Evolutionary conservation across 257 asterid genomes (phyloP), one percentile per base, ranked within the genome.

Genomic region (Marsdenia floribunda): DNA sequence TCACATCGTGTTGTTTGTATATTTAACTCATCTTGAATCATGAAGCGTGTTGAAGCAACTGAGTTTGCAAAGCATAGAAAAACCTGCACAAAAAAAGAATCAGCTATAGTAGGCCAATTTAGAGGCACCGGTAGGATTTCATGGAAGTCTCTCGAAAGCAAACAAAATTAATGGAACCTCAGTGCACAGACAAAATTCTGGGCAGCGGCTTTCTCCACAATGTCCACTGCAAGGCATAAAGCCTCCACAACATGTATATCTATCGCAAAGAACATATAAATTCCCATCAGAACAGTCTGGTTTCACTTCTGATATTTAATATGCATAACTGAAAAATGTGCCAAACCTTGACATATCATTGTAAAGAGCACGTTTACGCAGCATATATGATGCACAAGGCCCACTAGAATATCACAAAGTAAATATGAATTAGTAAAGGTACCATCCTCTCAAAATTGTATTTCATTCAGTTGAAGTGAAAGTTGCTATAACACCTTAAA

Each of bases 1-100:
- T 86, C 86, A 47, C 86, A 83, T 73, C 77, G 53, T 49, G 86
- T 77, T 49, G 86, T 86, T 61, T 81, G 86, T 80, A 79, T 82
- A 67, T 81, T 81, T 83, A 83, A 81, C 76, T 86, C 89, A 73
- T 86, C 89, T 73, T 86, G 86, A 69, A 86, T 55, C 81, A 83
- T 73, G 74, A 83, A 83, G 63, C 87, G 84, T 3, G 87, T 85
- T 2, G 86, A 79, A 40, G 89, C 86, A 54, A 85, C 87, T 59
- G 86, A 85, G 70, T 75, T 85, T 19, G 65, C 75, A 77, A 85
- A 85, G 80, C 87, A 85, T 19, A 74, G 71, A 47, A 71, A 80
- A 40, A 82, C 85, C 87, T 85, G 75, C 46, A 77, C 16, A 50
- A 29, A 2, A 22, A 60, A 42, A 72, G 8, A 38, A 35, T 24